Percentiles rank a stretch among this genome's conserved stretches.
phyloP scores from a whole-genome alignment of 2,329 filamentous ascomycete genomes.

The Drechslera avenae region DNA sequence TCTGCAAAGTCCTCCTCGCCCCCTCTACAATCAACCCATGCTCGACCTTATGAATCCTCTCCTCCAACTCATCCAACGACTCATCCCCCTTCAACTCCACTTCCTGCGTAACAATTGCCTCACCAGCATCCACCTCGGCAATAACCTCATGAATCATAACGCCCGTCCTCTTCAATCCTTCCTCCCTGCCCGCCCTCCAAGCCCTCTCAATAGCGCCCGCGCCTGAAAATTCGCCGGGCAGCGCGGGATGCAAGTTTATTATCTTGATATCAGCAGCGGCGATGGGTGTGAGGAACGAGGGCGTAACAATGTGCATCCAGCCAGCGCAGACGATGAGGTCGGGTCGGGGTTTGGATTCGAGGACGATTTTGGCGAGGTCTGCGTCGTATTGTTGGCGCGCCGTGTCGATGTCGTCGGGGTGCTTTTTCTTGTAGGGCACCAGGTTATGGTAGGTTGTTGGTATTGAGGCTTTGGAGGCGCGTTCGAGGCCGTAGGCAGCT shows the following conservation, averaged over 20 bases:
- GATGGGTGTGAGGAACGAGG: constrained; percentile 71
- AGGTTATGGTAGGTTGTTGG: constrained; percentile 83
- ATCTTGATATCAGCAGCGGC: constrained; percentile 66
- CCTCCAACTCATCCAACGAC: constrained; percentile 66
- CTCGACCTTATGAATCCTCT: constrained; percentile 76
- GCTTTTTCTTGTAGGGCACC: constrained; percentile 73
- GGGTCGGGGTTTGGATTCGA: constrained; percentile 62
- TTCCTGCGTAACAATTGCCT: constrained; percentile 72
- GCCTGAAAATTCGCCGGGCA: constrained; percentile 77
- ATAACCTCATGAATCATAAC: constrained; percentile 89
- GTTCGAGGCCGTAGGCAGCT: constrained; percentile 66
- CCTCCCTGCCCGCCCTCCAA: constrained; percentile 71
- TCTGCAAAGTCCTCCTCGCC: constrained; percentile 58
- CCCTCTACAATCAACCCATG: constrained; percentile 81
- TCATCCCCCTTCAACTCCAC: constrained; percentile 66
- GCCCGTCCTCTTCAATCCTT: constrained; percentile 71
- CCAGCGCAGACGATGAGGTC: constrained; percentile 79
- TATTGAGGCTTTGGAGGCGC: constrained; percentile 65
- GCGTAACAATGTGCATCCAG: constrained; percentile 84
- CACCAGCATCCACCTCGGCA: constrained; percentile 76
- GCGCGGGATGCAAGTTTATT: constrained; percentile 81
- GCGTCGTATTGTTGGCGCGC: constrained; percentile 74
- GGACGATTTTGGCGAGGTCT: constrained; percentile 71
- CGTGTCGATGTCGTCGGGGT: constrained; percentile 55
- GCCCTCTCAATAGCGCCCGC: constrained; percentile 78